Conservation (phyloP, 371 early-diverging fungal genomes). For the Catenaria anguillulae region DNA sequence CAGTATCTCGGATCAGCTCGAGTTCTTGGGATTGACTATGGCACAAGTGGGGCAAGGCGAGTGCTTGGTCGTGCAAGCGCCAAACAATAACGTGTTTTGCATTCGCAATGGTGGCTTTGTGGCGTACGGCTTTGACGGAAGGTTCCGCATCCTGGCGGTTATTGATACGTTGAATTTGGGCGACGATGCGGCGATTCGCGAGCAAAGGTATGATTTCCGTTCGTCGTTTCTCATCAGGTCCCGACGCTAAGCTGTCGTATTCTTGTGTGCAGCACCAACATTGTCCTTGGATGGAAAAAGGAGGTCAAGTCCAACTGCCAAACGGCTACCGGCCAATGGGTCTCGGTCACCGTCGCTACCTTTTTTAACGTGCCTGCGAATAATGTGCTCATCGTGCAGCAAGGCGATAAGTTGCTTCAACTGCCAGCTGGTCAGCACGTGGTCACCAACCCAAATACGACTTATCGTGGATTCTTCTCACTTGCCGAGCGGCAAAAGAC, state of each 20-base stretch:
- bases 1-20: constrained; percentile 14
- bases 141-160: constrained; percentile 17
- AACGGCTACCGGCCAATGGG: constrained; percentile 3
- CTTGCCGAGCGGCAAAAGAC: constrained; percentile 20
- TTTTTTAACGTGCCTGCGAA: constrained; percentile 21
- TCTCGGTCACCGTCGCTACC: constrained; percentile 10
- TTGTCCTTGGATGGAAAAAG: background rate
- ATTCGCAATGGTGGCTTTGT: constrained; percentile 23
- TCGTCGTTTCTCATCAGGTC: too few species aligned
- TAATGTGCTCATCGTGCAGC: constrained; percentile 20
- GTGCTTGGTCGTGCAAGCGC: constrained; percentile 18
- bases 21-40: constrained; percentile 17
- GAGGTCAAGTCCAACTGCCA: background rate
- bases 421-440: constrained; percentile 22
- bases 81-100: constrained; percentile 19
- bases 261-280: background rate
- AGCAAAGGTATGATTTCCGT: too few species aligned
- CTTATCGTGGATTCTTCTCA: constrained; percentile 19
- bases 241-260: too few species aligned
- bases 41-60: constrained; percentile 21
- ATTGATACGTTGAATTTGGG: constrained; percentile 22
- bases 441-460: constrained; percentile 19
- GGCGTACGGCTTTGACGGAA: constrained; percentile 17
- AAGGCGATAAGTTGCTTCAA: constrained; percentile 16
- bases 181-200: constrained; percentile 14